Conservation (phyloP, 192 early-diverging fungal species). For the Backusella parvicylindrica region DNA sequence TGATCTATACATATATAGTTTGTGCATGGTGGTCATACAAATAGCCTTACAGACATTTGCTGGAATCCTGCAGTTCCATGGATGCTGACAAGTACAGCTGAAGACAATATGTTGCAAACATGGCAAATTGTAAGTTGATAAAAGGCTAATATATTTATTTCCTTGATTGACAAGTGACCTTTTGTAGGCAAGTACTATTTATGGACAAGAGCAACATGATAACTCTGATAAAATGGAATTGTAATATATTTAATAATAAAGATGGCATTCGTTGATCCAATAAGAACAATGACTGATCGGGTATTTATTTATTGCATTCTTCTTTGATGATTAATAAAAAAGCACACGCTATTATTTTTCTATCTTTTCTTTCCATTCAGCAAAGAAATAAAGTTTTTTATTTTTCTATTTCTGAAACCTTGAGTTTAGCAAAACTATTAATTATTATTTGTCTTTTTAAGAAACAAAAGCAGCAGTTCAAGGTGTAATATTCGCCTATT, state of each 20-base stretch:
- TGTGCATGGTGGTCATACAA: constrained; percentile 97
- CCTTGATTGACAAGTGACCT: not conserved
- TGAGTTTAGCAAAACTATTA: not conserved
- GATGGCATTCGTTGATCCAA: too few species aligned
- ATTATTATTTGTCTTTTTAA: not conserved
- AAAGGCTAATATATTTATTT: constrained; percentile 9
- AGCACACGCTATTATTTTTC: not conserved
- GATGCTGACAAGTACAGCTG: constrained; percentile 90
- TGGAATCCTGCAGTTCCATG: constrained; percentile 96
- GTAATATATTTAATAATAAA: not conserved
- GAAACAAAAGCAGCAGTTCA: not conserved
- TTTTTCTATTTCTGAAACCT: not conserved
- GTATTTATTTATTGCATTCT: not conserved
- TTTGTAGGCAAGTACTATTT: constrained; percentile 22
- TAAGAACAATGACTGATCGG: too few species aligned
- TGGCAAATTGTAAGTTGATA: constrained; percentile 91
- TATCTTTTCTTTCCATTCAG: not conserved
- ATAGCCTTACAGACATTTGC: constrained; percentile 91
- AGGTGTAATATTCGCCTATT: not conserved
- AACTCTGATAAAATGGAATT: constrained; percentile 8
- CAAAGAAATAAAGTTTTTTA: not conserved
- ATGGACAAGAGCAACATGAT: constrained; percentile 17
- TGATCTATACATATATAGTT: too few species aligned
- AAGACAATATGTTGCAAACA: constrained; percentile 97
- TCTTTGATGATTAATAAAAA: too few species aligned